Conservation (phyloP, 2,329 filamentous ascomycete species). For the Beauveria pseudobassiana region DNA sequence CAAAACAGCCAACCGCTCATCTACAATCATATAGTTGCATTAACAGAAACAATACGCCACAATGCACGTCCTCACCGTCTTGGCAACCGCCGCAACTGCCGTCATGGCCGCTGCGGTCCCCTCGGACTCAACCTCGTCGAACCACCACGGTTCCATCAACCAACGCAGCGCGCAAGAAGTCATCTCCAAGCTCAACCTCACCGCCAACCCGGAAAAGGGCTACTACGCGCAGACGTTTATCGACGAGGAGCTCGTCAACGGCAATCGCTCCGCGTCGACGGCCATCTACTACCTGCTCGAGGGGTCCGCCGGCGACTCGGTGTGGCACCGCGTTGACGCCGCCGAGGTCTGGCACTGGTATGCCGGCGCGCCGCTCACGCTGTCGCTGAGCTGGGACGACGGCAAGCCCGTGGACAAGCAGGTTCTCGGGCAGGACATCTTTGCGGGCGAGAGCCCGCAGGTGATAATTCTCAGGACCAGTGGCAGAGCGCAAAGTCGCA, state of each 20-base stretch:
- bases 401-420: constrained; percentile 20
- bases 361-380: constrained; percentile 40
- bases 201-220: constrained; percentile 40
- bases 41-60: background rate
- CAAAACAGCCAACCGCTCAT: too few species aligned
- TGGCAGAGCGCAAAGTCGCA: constrained; percentile 40
- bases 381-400: constrained; percentile 37
- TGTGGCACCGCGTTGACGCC: constrained; percentile 44
- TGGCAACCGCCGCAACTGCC: background rate
- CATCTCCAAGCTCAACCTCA: constrained; percentile 33
- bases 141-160: background rate
- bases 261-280: constrained; percentile 34
- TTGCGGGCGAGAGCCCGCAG: constrained; percentile 34
- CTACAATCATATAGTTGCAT: too few species aligned
- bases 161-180: constrained; percentile 31
- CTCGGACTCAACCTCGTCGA: background rate
- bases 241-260: constrained; percentile 17
- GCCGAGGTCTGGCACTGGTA: constrained; percentile 48
- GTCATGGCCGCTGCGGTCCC: background rate
- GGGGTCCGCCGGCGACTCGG: constrained; percentile 31
- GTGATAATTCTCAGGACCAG: constrained; percentile 29
- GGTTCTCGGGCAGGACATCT: constrained; percentile 35
- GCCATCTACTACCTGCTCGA: constrained; percentile 47
- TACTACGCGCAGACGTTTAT: constrained; percentile 35
- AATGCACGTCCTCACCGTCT: background rate